Evolutionary conservation across 2,329 filamentous ascomycete genomes (phyloP).

Genomic region (Hymenoscyphus linearis): DNA sequence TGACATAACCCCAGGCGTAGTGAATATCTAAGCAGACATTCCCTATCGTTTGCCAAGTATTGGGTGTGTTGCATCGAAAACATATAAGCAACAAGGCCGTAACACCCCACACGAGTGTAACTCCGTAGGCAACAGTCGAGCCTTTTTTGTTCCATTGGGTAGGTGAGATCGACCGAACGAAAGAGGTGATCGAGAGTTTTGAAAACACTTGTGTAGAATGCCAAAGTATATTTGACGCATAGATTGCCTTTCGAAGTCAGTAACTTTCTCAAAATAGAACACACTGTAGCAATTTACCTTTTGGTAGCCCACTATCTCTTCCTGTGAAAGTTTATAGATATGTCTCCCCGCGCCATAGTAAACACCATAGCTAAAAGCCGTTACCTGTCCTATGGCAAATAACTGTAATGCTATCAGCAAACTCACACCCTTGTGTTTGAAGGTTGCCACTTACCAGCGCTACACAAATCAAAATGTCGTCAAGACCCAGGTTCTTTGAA

Average conservation of each 20-base stretch:
- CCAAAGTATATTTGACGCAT: slow-evolving; percentile 7
- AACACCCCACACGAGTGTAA: slow-evolving; percentile 17
- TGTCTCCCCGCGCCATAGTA: slow-evolving; percentile 6
- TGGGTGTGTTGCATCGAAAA: slow-evolving; percentile 22
- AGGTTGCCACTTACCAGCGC: background rate
- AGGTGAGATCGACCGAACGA: slow-evolving; percentile 18
- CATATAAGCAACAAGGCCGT: slow-evolving; percentile 16
- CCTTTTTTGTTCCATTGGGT: slow-evolving; percentile 10
- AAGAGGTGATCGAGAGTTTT: slow-evolving; percentile 22
- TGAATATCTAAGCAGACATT: slow-evolving; percentile 18
- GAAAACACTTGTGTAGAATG: slow-evolving; percentile 10
- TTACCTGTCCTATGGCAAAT: slow-evolving; percentile 2
- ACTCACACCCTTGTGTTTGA: background rate
- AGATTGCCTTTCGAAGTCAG: background rate
- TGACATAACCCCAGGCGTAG: slow-evolving; percentile 44
- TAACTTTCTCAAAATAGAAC: background rate
- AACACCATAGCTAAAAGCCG: slow-evolving; percentile 3
- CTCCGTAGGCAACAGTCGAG: slow-evolving; percentile 8
- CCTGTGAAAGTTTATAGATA: slow-evolving; percentile 1
- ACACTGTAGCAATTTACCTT: slow-evolving; percentile 7
- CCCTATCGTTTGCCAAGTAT: slow-evolving; percentile 19
- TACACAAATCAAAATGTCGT: slow-evolving; percentile 6
- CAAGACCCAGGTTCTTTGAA: background rate
- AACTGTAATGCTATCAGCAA: background rate
- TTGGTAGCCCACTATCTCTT: slow-evolving; percentile 10